Percentiles rank a stretch among this genome's conserved stretches.
Evolutionary conservation across 768 basidiomycete genomes (phyloP).

Genomic region (Daedaleopsis nitida): DNA sequence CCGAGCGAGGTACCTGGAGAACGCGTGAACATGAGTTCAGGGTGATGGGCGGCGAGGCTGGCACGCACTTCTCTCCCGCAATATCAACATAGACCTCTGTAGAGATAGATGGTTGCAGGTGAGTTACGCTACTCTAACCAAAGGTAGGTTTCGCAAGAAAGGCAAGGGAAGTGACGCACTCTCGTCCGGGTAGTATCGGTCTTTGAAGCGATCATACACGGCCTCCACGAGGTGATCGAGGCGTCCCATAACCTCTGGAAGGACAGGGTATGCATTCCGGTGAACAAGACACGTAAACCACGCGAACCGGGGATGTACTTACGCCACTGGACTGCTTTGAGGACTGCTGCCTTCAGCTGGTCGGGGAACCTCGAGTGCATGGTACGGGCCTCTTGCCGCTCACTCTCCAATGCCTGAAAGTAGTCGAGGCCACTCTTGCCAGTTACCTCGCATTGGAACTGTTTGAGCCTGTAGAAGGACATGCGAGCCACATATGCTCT

Average conservation of each 20-base stretch:
- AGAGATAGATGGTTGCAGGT: slow-evolving; percentile 1
- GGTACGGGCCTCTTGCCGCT: slow-evolving; percentile 84
- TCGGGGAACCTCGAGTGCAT: slow-evolving; percentile 92
- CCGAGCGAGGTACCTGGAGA: slow-evolving; percentile 73
- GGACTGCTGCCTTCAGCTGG: slow-evolving; percentile 87
- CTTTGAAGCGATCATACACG: slow-evolving; percentile 94
- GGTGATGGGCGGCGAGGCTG: slow-evolving; percentile 9
- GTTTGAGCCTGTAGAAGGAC: slow-evolving; percentile 91
- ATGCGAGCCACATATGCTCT: slow-evolving; percentile 88
- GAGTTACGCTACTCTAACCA: neutral
- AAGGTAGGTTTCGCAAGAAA: slow-evolving; percentile 7
- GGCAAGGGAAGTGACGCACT: slow-evolving; percentile 51
- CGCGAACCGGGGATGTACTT: slow-evolving; percentile 41
- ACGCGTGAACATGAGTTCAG: neutral
- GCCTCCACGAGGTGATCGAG: slow-evolving; percentile 94
- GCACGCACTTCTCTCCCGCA: slow-evolving; percentile 76
- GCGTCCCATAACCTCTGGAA: slow-evolving; percentile 91
- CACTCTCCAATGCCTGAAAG: slow-evolving; percentile 91
- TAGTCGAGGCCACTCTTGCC: slow-evolving; percentile 94
- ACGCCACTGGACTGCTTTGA: slow-evolving; percentile 97
- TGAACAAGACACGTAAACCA: slow-evolving; percentile 16
- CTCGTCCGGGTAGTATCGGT: slow-evolving; percentile 91
- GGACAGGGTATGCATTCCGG: slow-evolving; percentile 12
- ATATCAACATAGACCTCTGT: slow-evolving; percentile 89
- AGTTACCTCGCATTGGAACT: slow-evolving; percentile 97